A percentile compares a stretch with the other conserved stretches of the same genome.
Evolutionary conservation across 768 basidiomycete genomes (phyloP).

Genomic region (Pluteus cervinus): DNA sequence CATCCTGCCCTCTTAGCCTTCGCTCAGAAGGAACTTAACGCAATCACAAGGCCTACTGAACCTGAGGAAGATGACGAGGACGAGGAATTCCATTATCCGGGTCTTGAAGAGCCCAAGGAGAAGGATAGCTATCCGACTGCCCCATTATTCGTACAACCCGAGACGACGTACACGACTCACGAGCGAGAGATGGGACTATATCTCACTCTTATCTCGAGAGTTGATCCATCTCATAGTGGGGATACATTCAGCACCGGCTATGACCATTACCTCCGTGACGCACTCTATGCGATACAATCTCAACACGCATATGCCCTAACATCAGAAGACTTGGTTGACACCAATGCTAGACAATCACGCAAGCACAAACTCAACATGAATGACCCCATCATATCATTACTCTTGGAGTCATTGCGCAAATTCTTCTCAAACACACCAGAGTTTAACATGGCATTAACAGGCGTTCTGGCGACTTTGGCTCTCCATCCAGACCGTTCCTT

Average conservation of each 20-base stretch:
- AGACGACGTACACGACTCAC: slow-evolving; percentile 72
- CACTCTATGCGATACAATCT: slow-evolving; percentile 57
- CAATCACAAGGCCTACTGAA: slow-evolving; percentile 23
- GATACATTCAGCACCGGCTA: slow-evolving; percentile 83
- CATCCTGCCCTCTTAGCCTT: slow-evolving; percentile 37
- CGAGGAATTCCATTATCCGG: slow-evolving; percentile 11
- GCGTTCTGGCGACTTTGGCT: slow-evolving; percentile 72
- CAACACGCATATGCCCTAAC: slow-evolving; percentile 53
- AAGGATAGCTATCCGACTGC: too few relatives aligned
- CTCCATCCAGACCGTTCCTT: slow-evolving; percentile 83
- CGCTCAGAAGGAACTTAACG: slow-evolving; percentile 5
- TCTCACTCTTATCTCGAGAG: slow-evolving; percentile 68
- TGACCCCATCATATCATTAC: slow-evolving; percentile 64
- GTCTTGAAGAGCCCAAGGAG: slow-evolving; percentile 10
- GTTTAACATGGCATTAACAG: slow-evolving; percentile 84
- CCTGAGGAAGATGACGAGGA: slow-evolving; percentile 48
- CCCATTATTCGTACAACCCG: slow-evolving; percentile 54
- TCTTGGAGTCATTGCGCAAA: slow-evolving; percentile 64
- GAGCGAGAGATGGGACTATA: slow-evolving; percentile 83
- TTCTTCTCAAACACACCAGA: slow-evolving; percentile 88
- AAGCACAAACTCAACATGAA: slow-evolving; percentile 77
- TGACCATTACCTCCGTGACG: slow-evolving; percentile 77
- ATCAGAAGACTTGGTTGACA: slow-evolving; percentile 30
- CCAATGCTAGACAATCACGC: slow-evolving; percentile 33
- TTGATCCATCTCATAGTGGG: slow-evolving; percentile 62